These are phyloP conservation scores for Periconia macrospinosa DNA, from an alignment of 2,329 filamentous ascomycete species.

Conservation along the genomic window DNA sequence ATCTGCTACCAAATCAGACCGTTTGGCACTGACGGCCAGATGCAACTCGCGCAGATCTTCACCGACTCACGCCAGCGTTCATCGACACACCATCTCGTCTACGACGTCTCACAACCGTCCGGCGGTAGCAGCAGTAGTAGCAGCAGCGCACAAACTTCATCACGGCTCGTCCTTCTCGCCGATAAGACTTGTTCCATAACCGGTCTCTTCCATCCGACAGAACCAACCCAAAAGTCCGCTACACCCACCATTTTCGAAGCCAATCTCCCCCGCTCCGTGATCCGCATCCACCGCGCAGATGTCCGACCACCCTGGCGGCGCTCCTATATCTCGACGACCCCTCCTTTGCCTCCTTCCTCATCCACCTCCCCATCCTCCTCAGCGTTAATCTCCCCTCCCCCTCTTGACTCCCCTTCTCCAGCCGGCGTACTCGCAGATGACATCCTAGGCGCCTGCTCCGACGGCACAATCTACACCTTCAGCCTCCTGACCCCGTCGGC, in stretches of 20 bases:
- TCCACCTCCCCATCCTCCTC: constrained; percentile 5
- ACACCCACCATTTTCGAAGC: constrained; percentile 46
- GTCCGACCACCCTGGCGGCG: constrained; percentile 42
- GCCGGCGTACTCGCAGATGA: constrained; percentile 48
- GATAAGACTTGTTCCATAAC: constrained; percentile 37
- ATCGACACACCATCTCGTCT: constrained; percentile 27
- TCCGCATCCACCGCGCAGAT: constrained; percentile 55
- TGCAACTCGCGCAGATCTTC: constrained; percentile 28
- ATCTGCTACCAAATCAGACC: constrained; percentile 47
- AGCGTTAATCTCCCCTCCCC: constrained; percentile 12
- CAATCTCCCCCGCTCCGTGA: constrained; percentile 44
- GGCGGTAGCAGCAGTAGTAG: background rate
- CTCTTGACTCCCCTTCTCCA: constrained; percentile 1
- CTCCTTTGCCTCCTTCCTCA: background rate
- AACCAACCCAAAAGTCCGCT: constrained; percentile 20
- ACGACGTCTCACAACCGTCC: constrained; percentile 9
- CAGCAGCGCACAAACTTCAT: background rate
- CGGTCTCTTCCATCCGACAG: constrained; percentile 30
- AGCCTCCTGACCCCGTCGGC: constrained; percentile 63
- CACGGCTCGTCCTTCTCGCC: constrained; percentile 29
- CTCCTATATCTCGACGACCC: background rate
- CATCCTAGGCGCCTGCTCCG: constrained; percentile 54
- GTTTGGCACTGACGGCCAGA: constrained; percentile 28
- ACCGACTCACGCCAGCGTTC: constrained; percentile 32
- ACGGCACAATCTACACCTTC: constrained; percentile 61